Conservation (phyloP, 2,329 filamentous ascomycete species). For the Arthrobotrys iridis region DNA sequence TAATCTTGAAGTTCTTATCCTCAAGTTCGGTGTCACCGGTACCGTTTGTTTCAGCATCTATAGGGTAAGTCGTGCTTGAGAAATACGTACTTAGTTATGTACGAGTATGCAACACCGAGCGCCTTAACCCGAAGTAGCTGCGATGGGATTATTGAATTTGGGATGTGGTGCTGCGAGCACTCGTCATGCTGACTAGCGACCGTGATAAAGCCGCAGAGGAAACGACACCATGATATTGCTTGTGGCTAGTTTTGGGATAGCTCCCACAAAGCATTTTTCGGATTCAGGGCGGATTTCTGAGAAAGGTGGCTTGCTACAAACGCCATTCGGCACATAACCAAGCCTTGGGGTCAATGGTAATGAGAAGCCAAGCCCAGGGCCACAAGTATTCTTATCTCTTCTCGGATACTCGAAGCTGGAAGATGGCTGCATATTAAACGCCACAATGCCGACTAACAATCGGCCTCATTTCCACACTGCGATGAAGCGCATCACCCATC, state of each 20-base stretch:
- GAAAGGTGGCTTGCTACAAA: constrained; percentile 10
- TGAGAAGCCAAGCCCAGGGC: neutral
- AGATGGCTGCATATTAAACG: constrained; percentile 30
- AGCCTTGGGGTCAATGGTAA: neutral
- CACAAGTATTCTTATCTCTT: constrained; percentile 10
- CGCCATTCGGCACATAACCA: constrained; percentile 23
- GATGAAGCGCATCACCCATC: constrained; percentile 42
- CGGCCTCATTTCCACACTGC: constrained; percentile 51
- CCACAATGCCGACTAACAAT: constrained; percentile 33
- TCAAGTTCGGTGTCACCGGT: constrained; percentile 36
- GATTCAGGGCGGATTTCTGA: constrained; percentile 12
- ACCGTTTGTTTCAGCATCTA: constrained; percentile 31
- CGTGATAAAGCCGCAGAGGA: constrained; percentile 29
- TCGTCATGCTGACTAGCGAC: constrained; percentile 26
- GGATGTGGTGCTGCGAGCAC: constrained; percentile 8
- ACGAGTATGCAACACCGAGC: constrained; percentile 1
- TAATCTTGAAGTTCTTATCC: neutral
- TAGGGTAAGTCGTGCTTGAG: too few relatives aligned
- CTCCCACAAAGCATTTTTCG: constrained; percentile 4
- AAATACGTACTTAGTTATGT: too few relatives aligned
- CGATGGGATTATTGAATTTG: constrained; percentile 13
- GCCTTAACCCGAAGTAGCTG: constrained; percentile 1
- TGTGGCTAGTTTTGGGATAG: constrained; percentile 27
- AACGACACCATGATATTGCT: constrained; percentile 20
- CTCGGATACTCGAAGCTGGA: neutral